Evolutionary conservation across 2,329 filamentous ascomycete genomes (phyloP).

Genomic region (Magnaporthiopsis rhizophila): DNA sequence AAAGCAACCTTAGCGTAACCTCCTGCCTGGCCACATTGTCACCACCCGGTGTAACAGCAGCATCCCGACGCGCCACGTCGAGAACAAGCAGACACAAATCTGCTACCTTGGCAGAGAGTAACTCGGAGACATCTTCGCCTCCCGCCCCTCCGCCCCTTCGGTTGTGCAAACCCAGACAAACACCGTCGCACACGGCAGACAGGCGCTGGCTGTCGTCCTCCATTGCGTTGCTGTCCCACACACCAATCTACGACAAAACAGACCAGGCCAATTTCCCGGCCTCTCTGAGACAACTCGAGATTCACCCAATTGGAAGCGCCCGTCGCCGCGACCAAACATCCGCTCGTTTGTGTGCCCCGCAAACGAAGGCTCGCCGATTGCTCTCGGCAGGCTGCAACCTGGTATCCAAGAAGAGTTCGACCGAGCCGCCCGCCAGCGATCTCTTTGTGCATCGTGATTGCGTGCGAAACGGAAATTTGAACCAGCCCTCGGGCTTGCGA

Average conservation of each 20-base stretch:
- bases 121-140: neutral
- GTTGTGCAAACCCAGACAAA: neutral
- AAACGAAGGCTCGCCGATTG: neutral
- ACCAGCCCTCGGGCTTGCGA: neutral
- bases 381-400: neutral
- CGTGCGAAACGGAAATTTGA: neutral
- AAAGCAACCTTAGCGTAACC: neutral
- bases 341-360: no score
- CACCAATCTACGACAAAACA: neutral
- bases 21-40: neutral
- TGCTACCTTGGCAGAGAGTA: neutral
- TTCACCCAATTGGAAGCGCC: neutral
- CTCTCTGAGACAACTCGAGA: neutral
- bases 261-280: neutral
- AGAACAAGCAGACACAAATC: neutral
- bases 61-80: neutral
- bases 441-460: neutral
- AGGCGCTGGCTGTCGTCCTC: neutral
- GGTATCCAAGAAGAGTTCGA: neutral
- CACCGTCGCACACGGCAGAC: neutral
- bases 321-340: neutral
- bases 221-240: neutral
- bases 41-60: neutral
- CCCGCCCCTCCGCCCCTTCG: neutral
- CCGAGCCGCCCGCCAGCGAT: neutral